phyloP scores from a whole-genome alignment of 768 basidiomycete genomes.

The Macrolepiota fuliginosa region DNA sequence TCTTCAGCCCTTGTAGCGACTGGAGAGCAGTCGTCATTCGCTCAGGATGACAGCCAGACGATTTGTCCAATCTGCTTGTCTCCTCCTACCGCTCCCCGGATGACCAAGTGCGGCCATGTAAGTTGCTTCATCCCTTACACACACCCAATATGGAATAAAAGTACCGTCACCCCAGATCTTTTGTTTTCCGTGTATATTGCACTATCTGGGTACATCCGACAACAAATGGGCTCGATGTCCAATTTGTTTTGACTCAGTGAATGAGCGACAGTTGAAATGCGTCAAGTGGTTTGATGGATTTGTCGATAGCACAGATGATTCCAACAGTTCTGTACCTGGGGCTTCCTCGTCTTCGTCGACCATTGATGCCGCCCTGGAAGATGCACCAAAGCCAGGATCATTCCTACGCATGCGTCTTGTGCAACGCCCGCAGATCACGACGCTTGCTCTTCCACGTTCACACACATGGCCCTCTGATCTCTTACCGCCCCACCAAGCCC shows the following conservation, averaged over 20 bases:
- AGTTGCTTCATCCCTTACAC: slow-evolving; percentile 31
- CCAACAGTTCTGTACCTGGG: slow-evolving; percentile 26
- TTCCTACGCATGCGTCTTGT: slow-evolving; percentile 83
- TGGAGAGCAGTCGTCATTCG: slow-evolving; percentile 29
- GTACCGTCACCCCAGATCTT: slow-evolving; percentile 58
- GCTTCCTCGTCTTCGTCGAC: slow-evolving; percentile 47
- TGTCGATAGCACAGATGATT: slow-evolving; percentile 27
- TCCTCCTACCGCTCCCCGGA: slow-evolving; percentile 83
- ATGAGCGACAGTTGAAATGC: slow-evolving; percentile 85
- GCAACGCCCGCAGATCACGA: slow-evolving; percentile 91
- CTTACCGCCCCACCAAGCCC: slow-evolving; percentile 87
- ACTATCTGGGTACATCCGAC: slow-evolving; percentile 82
- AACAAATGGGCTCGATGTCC: slow-evolving; percentile 94
- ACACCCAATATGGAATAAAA: slow-evolving; percentile 13
- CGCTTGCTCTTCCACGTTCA: slow-evolving; percentile 90
- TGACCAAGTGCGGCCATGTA: slow-evolving; percentile 98
- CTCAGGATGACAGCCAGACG: slow-evolving; percentile 58
- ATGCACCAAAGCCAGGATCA: slow-evolving; percentile 51
- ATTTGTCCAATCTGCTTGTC: slow-evolving; percentile 96
- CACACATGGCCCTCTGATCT: slow-evolving; percentile 93
- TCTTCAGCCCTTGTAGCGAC: slow-evolving; percentile 61
- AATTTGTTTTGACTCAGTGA: slow-evolving; percentile 93
- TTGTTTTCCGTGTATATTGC: slow-evolving; percentile 93
- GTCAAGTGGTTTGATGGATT: slow-evolving; percentile 86
- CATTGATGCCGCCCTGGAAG: slow-evolving; percentile 30